A percentile compares a stretch with the other conserved stretches of the same genome.
phyloP scores from a whole-genome alignment of 2,329 filamentous ascomycete genomes.

The Aspergillus sp. region DNA sequence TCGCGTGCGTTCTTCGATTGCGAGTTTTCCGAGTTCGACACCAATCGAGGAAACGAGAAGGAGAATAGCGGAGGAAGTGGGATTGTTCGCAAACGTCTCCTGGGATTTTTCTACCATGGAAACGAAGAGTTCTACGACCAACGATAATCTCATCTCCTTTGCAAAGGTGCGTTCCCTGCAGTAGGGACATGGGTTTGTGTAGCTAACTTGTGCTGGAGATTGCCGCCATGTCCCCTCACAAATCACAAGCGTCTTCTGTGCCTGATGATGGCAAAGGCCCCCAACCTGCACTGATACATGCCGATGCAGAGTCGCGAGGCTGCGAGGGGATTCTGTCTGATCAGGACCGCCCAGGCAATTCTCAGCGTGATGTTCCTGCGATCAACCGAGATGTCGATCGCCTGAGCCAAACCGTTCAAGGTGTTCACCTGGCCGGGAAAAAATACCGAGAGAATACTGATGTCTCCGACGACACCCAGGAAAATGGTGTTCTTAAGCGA shows the following conservation, averaged over 20 bases:
- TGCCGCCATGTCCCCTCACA: slow-evolving; percentile 32
- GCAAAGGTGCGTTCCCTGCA: slow-evolving; percentile 53
- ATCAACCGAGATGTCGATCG: slow-evolving; percentile 18
- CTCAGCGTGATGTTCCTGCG: slow-evolving; percentile 9
- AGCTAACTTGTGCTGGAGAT: slow-evolving; percentile 26
- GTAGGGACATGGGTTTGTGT: not conserved
- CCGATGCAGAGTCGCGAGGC: slow-evolving; percentile 12
- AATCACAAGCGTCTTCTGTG: slow-evolving; percentile 15
- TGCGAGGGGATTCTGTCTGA: slow-evolving; percentile 10
- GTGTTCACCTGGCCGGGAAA: slow-evolving; percentile 20
- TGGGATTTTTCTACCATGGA: slow-evolving; percentile 19
- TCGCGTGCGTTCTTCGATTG: slow-evolving; percentile 11
- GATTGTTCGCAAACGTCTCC: slow-evolving; percentile 3
- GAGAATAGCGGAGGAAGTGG: slow-evolving; percentile 3
- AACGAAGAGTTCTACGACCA: slow-evolving; percentile 20
- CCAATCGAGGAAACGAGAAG: slow-evolving; percentile 8
- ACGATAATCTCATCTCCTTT: slow-evolving; percentile 51
- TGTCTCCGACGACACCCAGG: slow-evolving; percentile 19
- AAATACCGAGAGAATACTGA: slow-evolving; percentile 17
- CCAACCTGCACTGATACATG: slow-evolving; percentile 10
- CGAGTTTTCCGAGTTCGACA: no score
- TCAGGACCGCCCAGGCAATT: slow-evolving; percentile 11
- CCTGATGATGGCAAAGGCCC: slow-evolving; percentile 18
- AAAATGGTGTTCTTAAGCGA: slow-evolving; percentile 23
- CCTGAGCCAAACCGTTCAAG: slow-evolving; percentile 25